Evolutionary conservation across 306 rosid genomes (phyloP), one percentile per base, ranked within the genome.

Genomic region (Betula pendula): DNA sequence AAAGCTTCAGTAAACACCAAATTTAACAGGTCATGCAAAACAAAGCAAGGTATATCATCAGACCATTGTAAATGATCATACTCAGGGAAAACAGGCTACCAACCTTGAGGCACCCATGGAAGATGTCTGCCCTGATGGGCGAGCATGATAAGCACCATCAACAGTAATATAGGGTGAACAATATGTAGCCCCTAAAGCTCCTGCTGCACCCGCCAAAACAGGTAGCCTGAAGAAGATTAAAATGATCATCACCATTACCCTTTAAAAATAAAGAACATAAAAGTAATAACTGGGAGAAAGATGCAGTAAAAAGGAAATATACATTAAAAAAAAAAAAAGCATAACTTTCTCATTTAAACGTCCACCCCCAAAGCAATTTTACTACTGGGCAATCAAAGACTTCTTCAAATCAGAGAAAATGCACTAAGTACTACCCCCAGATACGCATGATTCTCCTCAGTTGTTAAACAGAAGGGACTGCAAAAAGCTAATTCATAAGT

Each of bases 161-260:
- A 91, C 96, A 75, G 91, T 58, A 74, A 96, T 77, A 86, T 92
- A 95, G 24, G 99, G 96, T 49, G 98, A 75, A 71, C 96, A 92
- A 72, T 91, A 96, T 11, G 90, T 63, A 63, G 93, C 90, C 66
- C 98, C 98, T 69, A 93, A 75, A 40, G 94, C 96, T 81, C 99
- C 99, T 0, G 96, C 96, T 77, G 99, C 93, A 60, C 99, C 98
- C 8, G 99, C 95, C 85, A 96, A 86, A 47, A 92, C 91, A 20
- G 99, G 99, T 49, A 96, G 81, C 99, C 99, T 96, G 81, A 80
- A 75, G 75, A 59, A 79, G 44, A 51, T 27, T 49, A 79, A 68
- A 66, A 67, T 45, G 71, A 14, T 38, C 8, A 72, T 55, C 29
- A 73, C 52, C 17, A 68, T 35, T 1, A 9, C 7, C 59, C 55